Conservation (phyloP, 495 filamentous ascomycete genomes). For the Trichoderma gamsii region DNA sequence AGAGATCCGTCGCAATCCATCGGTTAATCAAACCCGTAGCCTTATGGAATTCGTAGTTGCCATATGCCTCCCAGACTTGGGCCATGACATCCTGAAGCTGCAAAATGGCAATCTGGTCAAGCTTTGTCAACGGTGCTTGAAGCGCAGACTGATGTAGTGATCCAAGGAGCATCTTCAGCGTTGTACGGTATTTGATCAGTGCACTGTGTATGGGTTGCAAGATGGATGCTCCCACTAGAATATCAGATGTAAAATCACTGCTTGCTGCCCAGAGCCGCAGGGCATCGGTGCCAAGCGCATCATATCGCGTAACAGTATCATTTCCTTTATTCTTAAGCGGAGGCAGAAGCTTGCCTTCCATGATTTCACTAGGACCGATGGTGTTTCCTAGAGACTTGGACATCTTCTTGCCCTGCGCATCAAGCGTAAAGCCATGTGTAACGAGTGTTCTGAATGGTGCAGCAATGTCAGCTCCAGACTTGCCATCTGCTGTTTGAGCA, state of each 20-base stretch:
- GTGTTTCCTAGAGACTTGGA: constrained; percentile 95
- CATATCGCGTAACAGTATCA: constrained; percentile 23
- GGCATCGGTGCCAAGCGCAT: constrained; percentile 66
- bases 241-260: constrained; percentile 84
- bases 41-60: constrained; percentile 76
- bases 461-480: constrained; percentile 20
- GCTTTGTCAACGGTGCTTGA: constrained; percentile 39
- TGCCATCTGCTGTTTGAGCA: constrained; percentile 22
- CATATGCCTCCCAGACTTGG: constrained; percentile 55
- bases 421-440: constrained; percentile 92
- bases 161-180: constrained; percentile 81
- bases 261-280: constrained; percentile 89
- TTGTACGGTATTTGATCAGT: constrained; percentile 79
- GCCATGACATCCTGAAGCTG: constrained; percentile 60
- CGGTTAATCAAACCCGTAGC: constrained; percentile 63
- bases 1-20: constrained; percentile 77
- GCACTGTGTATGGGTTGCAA: constrained; percentile 66
- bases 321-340: constrained; percentile 36
- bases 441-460: constrained; percentile 76
- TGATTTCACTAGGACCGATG: constrained; percentile 73
- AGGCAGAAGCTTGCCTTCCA: constrained; percentile 61
- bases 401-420: constrained; percentile 90
- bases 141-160: constrained; percentile 58
- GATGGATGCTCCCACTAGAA: constrained; percentile 68
- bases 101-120: constrained; percentile 70